Percentiles rank a stretch among this genome's conserved stretches.
Conservation (phyloP, 2,329 filamentous ascomycete genomes). For the Curvularia lunata region DNA sequence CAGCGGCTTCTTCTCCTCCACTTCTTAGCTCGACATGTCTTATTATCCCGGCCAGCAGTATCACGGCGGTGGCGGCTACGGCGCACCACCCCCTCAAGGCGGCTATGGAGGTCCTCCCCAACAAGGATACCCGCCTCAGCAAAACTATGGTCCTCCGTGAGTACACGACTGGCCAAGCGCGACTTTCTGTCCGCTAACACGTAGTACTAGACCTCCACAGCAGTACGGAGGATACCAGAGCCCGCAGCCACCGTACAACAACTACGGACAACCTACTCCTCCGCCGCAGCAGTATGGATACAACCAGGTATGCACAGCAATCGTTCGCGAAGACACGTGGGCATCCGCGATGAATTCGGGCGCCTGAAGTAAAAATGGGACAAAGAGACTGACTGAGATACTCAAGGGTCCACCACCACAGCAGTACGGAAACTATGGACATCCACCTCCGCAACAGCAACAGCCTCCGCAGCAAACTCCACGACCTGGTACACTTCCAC, state of each 20-base stretch:
- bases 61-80: slow-evolving; percentile 44
- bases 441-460: slow-evolving; percentile 30
- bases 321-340: slow-evolving; percentile 7
- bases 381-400: slow-evolving; percentile 5
- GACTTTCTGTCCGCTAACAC: slow-evolving; percentile 22
- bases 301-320: slow-evolving; percentile 42
- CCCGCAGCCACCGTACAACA: slow-evolving; percentile 51
- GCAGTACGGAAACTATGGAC: slow-evolving; percentile 7
- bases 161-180: slow-evolving; percentile 12
- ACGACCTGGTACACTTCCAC: slow-evolving; percentile 27
- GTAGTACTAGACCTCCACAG: slow-evolving; percentile 32
- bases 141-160: slow-evolving; percentile 42
- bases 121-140: slow-evolving; percentile 39
- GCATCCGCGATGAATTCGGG: not conserved
- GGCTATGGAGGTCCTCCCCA: slow-evolving; percentile 40
- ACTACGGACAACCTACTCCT: slow-evolving; percentile 47
- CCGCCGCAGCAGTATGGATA: slow-evolving; percentile 55
- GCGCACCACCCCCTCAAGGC: slow-evolving; percentile 50
- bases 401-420: slow-evolving; percentile 9
- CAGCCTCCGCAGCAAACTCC: slow-evolving; percentile 31
- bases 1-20: slow-evolving; percentile 8
- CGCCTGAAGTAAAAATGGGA: not conserved
- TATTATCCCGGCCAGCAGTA: slow-evolving; percentile 53
- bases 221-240: slow-evolving; percentile 47
- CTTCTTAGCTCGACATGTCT: slow-evolving; percentile 42